Conservation (phyloP, 495 filamentous ascomycete species). For the Xylaria sp. region DNA sequence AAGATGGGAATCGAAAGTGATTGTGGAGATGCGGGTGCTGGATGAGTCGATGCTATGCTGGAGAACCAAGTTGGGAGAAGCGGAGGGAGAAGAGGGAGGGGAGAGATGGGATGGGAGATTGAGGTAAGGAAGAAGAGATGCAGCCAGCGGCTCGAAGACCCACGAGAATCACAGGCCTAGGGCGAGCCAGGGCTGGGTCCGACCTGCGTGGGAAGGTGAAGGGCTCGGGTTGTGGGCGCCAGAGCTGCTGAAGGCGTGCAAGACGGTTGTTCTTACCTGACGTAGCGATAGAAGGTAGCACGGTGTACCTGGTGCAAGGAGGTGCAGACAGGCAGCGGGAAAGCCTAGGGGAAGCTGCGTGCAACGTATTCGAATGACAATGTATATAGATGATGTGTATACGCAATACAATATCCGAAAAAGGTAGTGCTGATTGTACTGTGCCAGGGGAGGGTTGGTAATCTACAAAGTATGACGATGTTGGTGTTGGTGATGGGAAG, state of each 20-base stretch:
- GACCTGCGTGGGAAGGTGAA: conserved; percentile 11
- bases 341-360: conserved; percentile 19
- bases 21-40: conserved; percentile 48
- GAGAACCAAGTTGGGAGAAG: conserved; percentile 49
- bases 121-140: conserved; percentile 14
- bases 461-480: not conserved
- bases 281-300: conserved; percentile 9
- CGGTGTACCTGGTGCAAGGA: conserved; percentile 13
- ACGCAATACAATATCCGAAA: conserved; percentile 17
- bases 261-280: conserved; percentile 8
- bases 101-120: conserved; percentile 9
- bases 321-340: conserved; percentile 7
- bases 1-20: conserved; percentile 58
- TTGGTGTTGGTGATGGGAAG: too few species aligned
- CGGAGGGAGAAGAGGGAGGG: conserved; percentile 34
- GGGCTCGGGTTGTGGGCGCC: not conserved
- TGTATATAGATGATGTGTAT: conserved; percentile 3
- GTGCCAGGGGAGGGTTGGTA: not conserved
- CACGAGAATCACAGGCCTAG: conserved; percentile 11
- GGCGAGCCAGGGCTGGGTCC: not conserved
- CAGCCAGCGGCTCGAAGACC: not conserved
- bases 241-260: too few species aligned
- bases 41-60: conserved; percentile 59
- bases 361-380: conserved; percentile 6
- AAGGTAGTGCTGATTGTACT: not conserved